These are phyloP conservation scores for Macrophomina tecta DNA, from an alignment of 2,329 filamentous ascomycete species.

Conservation along the genomic window DNA sequence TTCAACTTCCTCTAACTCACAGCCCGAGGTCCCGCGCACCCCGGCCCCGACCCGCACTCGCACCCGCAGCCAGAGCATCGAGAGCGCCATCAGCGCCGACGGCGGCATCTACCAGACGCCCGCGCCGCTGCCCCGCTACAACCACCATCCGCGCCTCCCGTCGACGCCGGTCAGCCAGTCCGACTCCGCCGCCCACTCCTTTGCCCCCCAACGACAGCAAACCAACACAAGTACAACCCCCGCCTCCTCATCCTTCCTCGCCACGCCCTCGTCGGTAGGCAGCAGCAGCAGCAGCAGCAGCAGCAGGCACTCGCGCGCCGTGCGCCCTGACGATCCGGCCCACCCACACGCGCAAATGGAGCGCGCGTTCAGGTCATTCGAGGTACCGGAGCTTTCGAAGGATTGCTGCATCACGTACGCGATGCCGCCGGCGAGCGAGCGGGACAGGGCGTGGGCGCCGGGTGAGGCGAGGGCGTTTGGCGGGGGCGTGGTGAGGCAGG, in stretches of 20 bases:
- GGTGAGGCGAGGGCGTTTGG: constrained; percentile 29
- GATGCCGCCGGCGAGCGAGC: constrained; percentile 28
- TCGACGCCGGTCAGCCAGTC: neutral
- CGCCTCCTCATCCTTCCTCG: neutral
- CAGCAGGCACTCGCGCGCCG: neutral
- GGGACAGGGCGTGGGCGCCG: constrained; percentile 23
- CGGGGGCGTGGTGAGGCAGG: constrained; percentile 44
- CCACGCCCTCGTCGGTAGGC: no score
- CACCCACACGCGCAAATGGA: constrained; percentile 10
- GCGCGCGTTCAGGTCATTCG: constrained; percentile 17
- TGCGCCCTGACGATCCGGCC: constrained; percentile 32
- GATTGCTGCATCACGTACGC: constrained; percentile 46
- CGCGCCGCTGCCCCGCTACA: constrained; percentile 6
- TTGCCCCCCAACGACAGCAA: neutral
- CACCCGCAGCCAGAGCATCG: neutral
- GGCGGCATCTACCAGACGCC: constrained; percentile 24
- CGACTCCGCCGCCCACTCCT: neutral
- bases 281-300: no score
- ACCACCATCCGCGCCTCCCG: neutral
- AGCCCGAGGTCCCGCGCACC: neutral
- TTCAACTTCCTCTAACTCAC: neutral
- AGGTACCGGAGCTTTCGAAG: constrained; percentile 39
- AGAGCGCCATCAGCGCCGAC: neutral
- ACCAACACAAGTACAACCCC: neutral
- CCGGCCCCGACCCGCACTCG: neutral